Base-by-base conservation (phyloP, 2,329 filamentous ascomycete genomes). In the Pseudocercospora eumusae region DNA sequence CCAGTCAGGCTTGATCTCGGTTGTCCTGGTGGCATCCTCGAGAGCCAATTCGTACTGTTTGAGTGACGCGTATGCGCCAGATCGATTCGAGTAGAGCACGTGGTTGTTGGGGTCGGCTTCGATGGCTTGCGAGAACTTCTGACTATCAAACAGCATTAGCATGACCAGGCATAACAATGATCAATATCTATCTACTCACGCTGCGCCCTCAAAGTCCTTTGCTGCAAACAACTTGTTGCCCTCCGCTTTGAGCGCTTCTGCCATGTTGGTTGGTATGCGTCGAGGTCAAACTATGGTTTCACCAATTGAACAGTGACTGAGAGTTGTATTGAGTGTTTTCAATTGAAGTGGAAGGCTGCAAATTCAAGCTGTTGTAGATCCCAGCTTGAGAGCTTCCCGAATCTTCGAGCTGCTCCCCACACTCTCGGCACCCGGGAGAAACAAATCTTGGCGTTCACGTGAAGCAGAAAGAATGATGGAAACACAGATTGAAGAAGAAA, bases 51-150 rank as follows among this genome's bases (percentile, higher is more conserved):
- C 82, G 83, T 90, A 99, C 62, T 98, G 87, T 77, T 88, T 91
- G 78, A 96, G 90, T 57, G 95, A 97, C 49, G 93, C 91, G 74
- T 96, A 87, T 53, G 86, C 84, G 63, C 86, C 95, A 28, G 95
- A 98, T 70, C 95, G 88, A 81, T 99, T 99, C 74, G 93, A 98
- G 84, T 93, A 99, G 61, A 99, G 89, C 69, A 99, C 93, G 79
- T 99, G 95, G 79, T 99, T 99, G 65, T 83, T 81, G 55, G 93
- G 89, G 66, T 97, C 91, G 73, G 96, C 80, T 60, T 87, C 89
- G 74, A 99, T 97, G 57, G 95, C 95, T 79, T 96, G 85, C 61
- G 92, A 90, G 80, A 99, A 99, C 75, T 97, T 95, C 70, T 93
- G 89, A 77, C 93, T 97, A 70, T 47, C 53, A 45, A 44, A 20